Percentiles rank a stretch among this genome's conserved stretches.
These are phyloP conservation scores for Ceratobasidium sp. DNA, from an alignment of 1,284 basidiomycete genomes.

Conservation along the genomic window DNA sequence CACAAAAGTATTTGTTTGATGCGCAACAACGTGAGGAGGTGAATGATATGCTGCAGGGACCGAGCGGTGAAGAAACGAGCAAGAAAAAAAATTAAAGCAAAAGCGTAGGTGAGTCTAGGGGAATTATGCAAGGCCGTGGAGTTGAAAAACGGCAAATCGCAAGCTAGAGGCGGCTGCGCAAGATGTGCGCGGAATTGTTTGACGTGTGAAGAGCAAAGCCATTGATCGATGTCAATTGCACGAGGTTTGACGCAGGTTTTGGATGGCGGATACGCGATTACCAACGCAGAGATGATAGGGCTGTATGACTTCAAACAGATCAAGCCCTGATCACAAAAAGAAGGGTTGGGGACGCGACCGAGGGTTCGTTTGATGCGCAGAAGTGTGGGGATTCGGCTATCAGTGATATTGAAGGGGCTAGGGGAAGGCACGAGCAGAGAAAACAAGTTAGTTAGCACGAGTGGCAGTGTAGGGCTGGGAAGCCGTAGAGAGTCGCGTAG, in stretches of 20 bases:
- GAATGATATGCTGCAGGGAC: no score
- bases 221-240: not conserved
- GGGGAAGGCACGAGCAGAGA: not conserved
- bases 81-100: not conserved
- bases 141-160: no score
- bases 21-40: no score
- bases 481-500: not conserved
- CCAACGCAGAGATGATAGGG: no score
- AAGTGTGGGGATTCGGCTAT: not conserved
- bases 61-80: not conserved
- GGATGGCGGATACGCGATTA: not conserved
- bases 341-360: no score
- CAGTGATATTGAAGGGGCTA: not conserved
- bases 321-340: not conserved
- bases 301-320: not conserved
- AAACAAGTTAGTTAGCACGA: not conserved
- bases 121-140: no score
- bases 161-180: no score
- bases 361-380: not conserved
- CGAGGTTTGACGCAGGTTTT: not conserved
- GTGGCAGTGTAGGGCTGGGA: not conserved
- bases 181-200: not conserved
- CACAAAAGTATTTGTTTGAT: no score
- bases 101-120: no score
- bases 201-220: not conserved